Evolutionary conservation across 2,329 filamentous ascomycete species (phyloP).

Genomic region (Microsporum canis): DNA sequence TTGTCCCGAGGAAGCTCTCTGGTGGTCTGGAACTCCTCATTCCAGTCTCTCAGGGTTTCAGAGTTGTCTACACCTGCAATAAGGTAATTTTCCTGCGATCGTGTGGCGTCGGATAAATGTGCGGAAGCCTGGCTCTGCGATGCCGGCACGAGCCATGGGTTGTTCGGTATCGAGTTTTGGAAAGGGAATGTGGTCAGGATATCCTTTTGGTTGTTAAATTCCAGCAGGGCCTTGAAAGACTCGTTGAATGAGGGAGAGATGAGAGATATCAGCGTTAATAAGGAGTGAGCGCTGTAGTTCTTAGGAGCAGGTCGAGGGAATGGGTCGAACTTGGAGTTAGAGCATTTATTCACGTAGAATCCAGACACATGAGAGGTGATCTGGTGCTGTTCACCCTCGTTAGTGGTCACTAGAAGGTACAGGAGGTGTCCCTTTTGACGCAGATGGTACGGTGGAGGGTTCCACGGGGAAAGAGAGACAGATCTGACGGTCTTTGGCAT

Average conservation of each 20-base stretch:
- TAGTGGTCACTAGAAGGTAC: constrained; percentile 79
- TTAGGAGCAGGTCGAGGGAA: constrained; percentile 69
- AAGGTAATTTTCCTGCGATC: constrained; percentile 85
- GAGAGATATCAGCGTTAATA: constrained; percentile 65
- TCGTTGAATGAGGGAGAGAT: constrained; percentile 74
- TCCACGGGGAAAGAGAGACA: constrained; percentile 84
- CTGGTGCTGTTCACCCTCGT: constrained; percentile 88
- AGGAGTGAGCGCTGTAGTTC: constrained; percentile 67
- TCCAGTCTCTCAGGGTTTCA: constrained; percentile 94
- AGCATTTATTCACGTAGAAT: constrained; percentile 95
- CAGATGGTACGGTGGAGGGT: constrained; percentile 84
- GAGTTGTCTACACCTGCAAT: constrained; percentile 85
- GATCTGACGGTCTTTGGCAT: constrained; percentile 85
- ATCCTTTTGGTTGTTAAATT: constrained; percentile 74
- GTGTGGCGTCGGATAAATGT: constrained; percentile 73
- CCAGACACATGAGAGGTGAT: constrained; percentile 88
- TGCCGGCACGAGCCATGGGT: constrained; percentile 77
- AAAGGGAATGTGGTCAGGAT: constrained; percentile 89
- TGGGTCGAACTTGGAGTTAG: constrained; percentile 90
- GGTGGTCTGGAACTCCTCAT: constrained; percentile 96
- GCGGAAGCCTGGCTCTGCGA: constrained; percentile 49
- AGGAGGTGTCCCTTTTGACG: constrained; percentile 85
- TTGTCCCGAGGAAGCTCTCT: constrained; percentile 86
- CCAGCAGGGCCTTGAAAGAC: constrained; percentile 66
- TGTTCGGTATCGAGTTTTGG: constrained; percentile 83